Evolutionary conservation across 768 basidiomycete species (phyloP).

Genomic region (Termitomyces sp.): DNA sequence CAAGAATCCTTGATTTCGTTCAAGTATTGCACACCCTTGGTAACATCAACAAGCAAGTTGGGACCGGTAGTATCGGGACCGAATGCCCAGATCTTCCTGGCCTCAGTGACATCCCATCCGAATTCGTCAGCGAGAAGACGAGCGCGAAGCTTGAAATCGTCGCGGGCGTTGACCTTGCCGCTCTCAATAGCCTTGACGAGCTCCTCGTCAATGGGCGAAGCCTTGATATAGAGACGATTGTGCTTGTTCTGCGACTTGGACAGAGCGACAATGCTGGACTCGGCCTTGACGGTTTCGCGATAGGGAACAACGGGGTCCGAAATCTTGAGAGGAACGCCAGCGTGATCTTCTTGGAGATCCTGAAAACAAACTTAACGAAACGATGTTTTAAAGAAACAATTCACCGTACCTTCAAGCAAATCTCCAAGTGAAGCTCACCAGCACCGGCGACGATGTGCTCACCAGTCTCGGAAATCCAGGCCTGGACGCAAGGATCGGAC

Average conservation of each 20-base stretch:
- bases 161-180: slow-evolving; percentile 82
- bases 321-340: slow-evolving; percentile 96
- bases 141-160: slow-evolving; percentile 96
- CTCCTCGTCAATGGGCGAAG: slow-evolving; percentile 89
- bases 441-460: slow-evolving; percentile 99
- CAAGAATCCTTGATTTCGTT: slow-evolving; percentile 99
- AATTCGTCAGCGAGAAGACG: slow-evolving; percentile 93
- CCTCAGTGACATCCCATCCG: slow-evolving; percentile 99
- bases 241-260: slow-evolving; percentile 99
- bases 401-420: slow-evolving; percentile 84
- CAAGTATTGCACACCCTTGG: slow-evolving; percentile 98
- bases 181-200: slow-evolving; percentile 87
- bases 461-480: slow-evolving; percentile 86
- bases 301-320: slow-evolving; percentile 97
- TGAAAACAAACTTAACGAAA: slow-evolving; percentile 20
- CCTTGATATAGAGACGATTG: slow-evolving; percentile 96
- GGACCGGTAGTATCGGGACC: slow-evolving; percentile 97
- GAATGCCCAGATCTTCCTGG: slow-evolving; percentile 99
- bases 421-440: slow-evolving; percentile 97
- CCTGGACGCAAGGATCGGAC: slow-evolving; percentile 98
- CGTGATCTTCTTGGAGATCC: slow-evolving; percentile 99
- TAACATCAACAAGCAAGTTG: slow-evolving; percentile 95
- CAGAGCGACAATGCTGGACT: slow-evolving; percentile 91
- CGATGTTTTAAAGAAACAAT: not conserved
- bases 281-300: slow-evolving; percentile 94